Base-by-base conservation (phyloP, 352 stramenopile genomes). In the Phytopythium ostracodes region DNA sequence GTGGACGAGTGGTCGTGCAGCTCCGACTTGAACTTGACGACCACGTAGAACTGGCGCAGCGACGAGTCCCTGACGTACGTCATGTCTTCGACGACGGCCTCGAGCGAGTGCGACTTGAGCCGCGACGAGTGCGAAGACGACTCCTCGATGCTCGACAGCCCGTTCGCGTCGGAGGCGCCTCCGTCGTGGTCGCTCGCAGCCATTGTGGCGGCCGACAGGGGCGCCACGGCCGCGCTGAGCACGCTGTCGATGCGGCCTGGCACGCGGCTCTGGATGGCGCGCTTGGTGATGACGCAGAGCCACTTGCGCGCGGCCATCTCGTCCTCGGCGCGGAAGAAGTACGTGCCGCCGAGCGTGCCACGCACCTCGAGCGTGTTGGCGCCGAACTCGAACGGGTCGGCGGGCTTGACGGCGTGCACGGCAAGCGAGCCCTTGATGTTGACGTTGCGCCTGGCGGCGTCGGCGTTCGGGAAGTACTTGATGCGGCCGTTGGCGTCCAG, bases 11-110 rank as follows among this genome's bases (percentile, higher is more conserved):
- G 85, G 61, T 91, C 81, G 50, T 94, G 86, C 27, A 91, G 65
- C 56, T 92, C 83, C 43, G 86, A 92, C 58, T 92, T 89, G 61
- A 91, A 94, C 68, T 92, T 92, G 66, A 84, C 72, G 27, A 94
- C 86, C 18, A 91, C 72, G 75, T 92, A 94, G 61, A 92, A 92
- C 62, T 92, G 84, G 20, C 86, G 86, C 59, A 92, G 53, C 24
- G 81, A 75, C 11, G 80, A 75, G 43, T 94, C 86, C 53, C 89
- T 92, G 44, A 75, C 64, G 57, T 92, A 89, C 22, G 75, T 80
- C 73, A 94, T 87, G 44, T 91, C 77, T 38, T 89, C 81, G 17
- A 94, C 68, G 18, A 83, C 59, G 20, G 83, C 70, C 44, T 89
- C 80, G 8, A 94, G 65, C 12, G 63, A 53, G 57, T 94, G 86